These are phyloP conservation scores for Blastobotrys buckinghamii DNA, from an alignment of 1,139 yeast genomes.

Conservation along the genomic window DNA sequence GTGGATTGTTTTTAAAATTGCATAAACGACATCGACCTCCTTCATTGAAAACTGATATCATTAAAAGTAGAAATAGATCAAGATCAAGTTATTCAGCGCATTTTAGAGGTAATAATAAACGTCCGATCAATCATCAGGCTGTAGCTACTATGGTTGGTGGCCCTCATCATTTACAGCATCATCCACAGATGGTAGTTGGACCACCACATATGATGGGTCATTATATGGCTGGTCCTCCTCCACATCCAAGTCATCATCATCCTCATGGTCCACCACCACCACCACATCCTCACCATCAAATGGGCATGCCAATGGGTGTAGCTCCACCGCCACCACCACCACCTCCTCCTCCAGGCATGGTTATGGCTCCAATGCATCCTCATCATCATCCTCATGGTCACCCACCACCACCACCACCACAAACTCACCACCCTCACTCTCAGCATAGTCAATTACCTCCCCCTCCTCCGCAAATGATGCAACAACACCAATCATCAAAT, in stretches of 20 bases:
- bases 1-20: conserved; percentile 81
- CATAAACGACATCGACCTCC: conserved; percentile 93
- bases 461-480: not conserved
- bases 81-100: conserved; percentile 15
- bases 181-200: not conserved
- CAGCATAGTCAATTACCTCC: conserved; percentile 4
- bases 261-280: not conserved
- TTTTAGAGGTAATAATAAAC: conserved; percentile 1
- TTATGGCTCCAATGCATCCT: conserved; percentile 9
- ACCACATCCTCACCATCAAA: conserved; percentile 12
- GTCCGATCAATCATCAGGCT: not conserved
- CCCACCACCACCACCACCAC: conserved; percentile 11
- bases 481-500: not conserved
- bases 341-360: conserved; percentile 8
- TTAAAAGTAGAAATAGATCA: conserved; percentile 64
- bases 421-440: conserved; percentile 7
- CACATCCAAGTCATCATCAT: not conserved
- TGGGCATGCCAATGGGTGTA: conserved; percentile 18
- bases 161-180: not conserved
- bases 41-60: conserved; percentile 82
- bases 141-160: not conserved
- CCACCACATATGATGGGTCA: not conserved
- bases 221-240: not conserved
- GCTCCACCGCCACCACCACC: conserved; percentile 4
- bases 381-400: conserved; percentile 1